These are phyloP conservation scores for Paraglomus brasilianum DNA, from an alignment of 192 early-diverging fungal species.

Conservation along the genomic window DNA sequence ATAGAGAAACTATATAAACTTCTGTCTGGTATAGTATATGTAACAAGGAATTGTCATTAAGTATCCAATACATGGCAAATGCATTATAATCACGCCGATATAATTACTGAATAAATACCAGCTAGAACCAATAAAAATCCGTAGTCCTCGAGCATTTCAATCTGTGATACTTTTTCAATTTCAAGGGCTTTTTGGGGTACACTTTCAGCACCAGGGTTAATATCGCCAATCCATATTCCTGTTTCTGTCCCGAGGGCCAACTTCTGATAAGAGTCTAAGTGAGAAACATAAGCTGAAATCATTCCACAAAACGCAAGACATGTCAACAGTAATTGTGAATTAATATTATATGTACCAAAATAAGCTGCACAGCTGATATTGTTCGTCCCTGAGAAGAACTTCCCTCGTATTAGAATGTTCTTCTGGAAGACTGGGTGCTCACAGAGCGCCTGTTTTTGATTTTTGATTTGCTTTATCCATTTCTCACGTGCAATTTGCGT, in stretches of 20 bases:
- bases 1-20: conserved; percentile 73
- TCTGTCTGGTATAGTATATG: conserved; percentile 55
- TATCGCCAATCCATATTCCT: conserved; percentile 73
- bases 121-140: conserved; percentile 80
- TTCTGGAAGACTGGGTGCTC: conserved; percentile 52
- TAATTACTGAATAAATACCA: conserved; percentile 49
- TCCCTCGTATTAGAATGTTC: conserved; percentile 50
- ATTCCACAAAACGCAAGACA: not conserved
- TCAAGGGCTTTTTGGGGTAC: conserved; percentile 56
- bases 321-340: not conserved
- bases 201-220: conserved; percentile 52
- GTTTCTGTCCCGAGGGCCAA: conserved; percentile 83
- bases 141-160: conserved; percentile 82
- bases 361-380: conserved; percentile 57
- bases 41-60: conserved; percentile 64
- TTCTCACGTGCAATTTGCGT: conserved; percentile 70
- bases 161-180: conserved; percentile 79
- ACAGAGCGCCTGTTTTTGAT: conserved; percentile 49
- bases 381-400: conserved; percentile 51
- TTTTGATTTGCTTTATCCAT: conserved; percentile 83
- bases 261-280: conserved; percentile 56
- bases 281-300: conserved; percentile 34
- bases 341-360: conserved; percentile 40
- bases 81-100: conserved; percentile 55
- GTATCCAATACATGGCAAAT: conserved; percentile 66